phyloP scores from a whole-genome alignment of 225 moss, liverwort and hornwort genomes.

The Sphagnum tenellum region DNA sequence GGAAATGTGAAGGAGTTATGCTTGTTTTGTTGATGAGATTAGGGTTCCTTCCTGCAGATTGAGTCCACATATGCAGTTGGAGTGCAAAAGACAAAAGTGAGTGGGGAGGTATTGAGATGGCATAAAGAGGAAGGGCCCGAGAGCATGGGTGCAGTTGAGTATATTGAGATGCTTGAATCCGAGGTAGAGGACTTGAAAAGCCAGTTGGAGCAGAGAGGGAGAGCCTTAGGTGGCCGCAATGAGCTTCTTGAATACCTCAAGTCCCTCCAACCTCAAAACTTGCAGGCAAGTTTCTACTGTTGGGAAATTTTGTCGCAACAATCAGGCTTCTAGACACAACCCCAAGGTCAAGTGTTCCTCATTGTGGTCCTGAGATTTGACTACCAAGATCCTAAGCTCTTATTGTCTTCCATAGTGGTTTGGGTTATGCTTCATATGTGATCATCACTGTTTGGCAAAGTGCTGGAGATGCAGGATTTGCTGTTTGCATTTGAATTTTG shows the following conservation, averaged over 20 bases:
- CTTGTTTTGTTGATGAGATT: too few relatives aligned
- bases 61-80: constrained; percentile 53
- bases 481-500: too few relatives aligned
- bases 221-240: constrained; percentile 61
- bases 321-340: too few relatives aligned
- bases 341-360: too few relatives aligned
- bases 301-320: not conserved
- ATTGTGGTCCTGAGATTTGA: too few relatives aligned
- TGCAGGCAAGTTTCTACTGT: constrained; percentile 39
- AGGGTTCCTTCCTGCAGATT: constrained; percentile 12
- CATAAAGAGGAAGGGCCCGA: constrained; percentile 66
- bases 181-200: constrained; percentile 76
- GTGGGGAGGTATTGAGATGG: constrained; percentile 86
- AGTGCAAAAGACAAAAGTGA: constrained; percentile 70
- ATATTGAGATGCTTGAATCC: constrained; percentile 81
- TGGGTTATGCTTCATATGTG: too few relatives aligned
- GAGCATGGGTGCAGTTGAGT: constrained; percentile 69
- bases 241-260: constrained; percentile 77
- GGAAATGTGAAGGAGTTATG: too few relatives aligned
- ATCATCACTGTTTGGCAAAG: too few relatives aligned
- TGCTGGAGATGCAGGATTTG: too few relatives aligned
- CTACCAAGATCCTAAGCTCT: too few relatives aligned
- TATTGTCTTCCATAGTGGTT: too few relatives aligned
- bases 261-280: constrained; percentile 76
- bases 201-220: constrained; percentile 59